Evolutionary conservation across 208 protist genomes (phyloP), one percentile per base, ranked within the genome.

Genomic region (Herpetomonas muscarum): DNA sequence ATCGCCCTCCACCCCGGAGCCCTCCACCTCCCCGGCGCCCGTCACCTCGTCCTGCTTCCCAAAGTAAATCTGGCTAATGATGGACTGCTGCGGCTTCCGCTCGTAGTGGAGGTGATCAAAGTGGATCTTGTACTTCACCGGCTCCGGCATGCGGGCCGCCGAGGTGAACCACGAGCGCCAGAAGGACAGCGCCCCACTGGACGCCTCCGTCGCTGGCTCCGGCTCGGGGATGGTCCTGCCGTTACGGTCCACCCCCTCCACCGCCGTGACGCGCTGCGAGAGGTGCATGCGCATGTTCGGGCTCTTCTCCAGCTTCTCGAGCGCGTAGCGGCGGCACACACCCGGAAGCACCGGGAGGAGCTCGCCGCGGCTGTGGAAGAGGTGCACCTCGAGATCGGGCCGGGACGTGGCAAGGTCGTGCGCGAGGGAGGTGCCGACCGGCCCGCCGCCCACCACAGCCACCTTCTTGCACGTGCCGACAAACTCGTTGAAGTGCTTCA

Each of bases 381-480:
- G 58, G 58, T 90, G 81, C 24, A 96, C 77, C 47, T 90, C 55
- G 24, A 86, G 22, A 36, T 90, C 85, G 1, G 77, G 77, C 5
- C 85, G 64, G 17, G 62, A 59, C 12, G 29, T 64, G 31, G 79
- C 81, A 36, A 93, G 67, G 31, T 91, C 76, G 42, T 81, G 64
- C 25, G 86, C 84, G 15, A 92, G 71, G 10, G 79, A 87, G 3
- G 70, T 80, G 0, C 83, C 89, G n/a, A 81, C 78, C 13, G 86
- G 83, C 10, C 89, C 89, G 15, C 89, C 89, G 10, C 89, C 89
- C 44, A 96, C 70, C 28, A 96, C 71, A 2, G 84, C 83, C 9
- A 96, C 79, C 57, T 92, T 93, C 45, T 79, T 65, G 58, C 77
- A 90, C 46, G 60, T 72, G 28, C 70, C 60, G 51, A 92, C 17